Percentiles rank a stretch among this genome's conserved stretches.
Evolutionary conservation across 371 early-diverging fungal genomes (phyloP).

Genomic region (Mucor indicus): DNA sequence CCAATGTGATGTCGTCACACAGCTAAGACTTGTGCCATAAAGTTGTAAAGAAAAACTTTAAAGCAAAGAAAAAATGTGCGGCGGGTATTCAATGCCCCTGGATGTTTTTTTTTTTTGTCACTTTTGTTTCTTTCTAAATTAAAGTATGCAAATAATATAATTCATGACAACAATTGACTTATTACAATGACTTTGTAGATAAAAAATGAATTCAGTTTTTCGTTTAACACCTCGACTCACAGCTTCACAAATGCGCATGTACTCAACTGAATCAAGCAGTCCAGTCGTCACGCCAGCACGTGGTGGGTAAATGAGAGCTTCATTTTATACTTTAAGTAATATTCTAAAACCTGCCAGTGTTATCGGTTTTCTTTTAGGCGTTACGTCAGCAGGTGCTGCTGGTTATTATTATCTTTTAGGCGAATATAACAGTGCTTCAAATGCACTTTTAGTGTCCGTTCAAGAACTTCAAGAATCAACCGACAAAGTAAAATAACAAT

Average conservation of each 20-base stretch:
- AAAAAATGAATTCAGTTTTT: conserved; percentile 27
- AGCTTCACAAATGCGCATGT: conserved; percentile 7
- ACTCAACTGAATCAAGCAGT: conserved; percentile 6
- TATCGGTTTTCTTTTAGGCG: conserved; percentile 78
- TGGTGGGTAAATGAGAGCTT: conserved; percentile 22
- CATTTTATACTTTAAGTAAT: neutral
- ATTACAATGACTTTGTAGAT: no score
- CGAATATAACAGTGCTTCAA: conserved; percentile 75
- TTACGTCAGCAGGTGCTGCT: conserved; percentile 67
- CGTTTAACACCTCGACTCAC: conserved; percentile 21
- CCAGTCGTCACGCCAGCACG: conserved; percentile 25
- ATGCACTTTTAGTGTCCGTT: conserved; percentile 66
- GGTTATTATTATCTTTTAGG: conserved; percentile 81
- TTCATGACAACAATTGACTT: no score
- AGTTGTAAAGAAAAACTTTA: no score
- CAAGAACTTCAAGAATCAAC: conserved; percentile 74
- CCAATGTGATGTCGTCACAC: no score
- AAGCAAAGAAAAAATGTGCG: no score
- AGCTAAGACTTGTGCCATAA: no score
- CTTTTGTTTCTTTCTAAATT: no score
- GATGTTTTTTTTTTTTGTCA: no score
- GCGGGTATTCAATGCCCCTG: no score
- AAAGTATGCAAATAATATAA: no score
- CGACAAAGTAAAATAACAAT: conserved; percentile 47
- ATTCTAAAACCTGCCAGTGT: no score